These are phyloP conservation scores for Trypanosomatidae sp. DNA, from an alignment of 208 protist species.

Conservation along the genomic window DNA sequence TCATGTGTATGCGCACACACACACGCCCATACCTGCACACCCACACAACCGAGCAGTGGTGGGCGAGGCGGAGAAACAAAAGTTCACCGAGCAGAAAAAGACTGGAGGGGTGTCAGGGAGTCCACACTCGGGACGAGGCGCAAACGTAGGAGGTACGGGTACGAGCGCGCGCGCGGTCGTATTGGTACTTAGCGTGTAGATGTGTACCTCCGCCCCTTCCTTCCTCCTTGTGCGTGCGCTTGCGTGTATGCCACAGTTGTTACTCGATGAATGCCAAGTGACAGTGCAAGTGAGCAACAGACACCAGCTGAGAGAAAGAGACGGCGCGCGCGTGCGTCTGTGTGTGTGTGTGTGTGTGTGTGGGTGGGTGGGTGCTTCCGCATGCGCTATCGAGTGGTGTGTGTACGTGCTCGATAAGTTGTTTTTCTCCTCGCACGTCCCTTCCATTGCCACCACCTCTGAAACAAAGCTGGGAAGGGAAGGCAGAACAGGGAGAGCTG, in stretches of 20 bases:
- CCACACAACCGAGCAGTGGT: neutral
- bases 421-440: neutral
- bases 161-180: neutral
- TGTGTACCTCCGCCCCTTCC: neutral
- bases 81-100: neutral
- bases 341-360: neutral
- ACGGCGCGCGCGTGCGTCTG: neutral
- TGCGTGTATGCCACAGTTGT: neutral
- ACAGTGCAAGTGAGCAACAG: neutral
- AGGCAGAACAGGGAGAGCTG: neutral
- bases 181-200: neutral
- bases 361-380: neutral
- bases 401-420: neutral
- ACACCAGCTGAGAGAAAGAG: neutral
- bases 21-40: neutral
- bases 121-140: neutral
- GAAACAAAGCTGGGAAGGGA: neutral
- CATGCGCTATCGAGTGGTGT: neutral
- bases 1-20: too few relatives aligned
- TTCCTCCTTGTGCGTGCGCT: neutral
- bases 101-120: neutral
- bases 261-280: neutral
- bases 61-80: neutral
- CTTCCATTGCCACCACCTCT: neutral
- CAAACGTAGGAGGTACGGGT: neutral